Evolutionary conservation across 768 basidiomycete species (phyloP).

Genomic region (Boletales sp.): DNA sequence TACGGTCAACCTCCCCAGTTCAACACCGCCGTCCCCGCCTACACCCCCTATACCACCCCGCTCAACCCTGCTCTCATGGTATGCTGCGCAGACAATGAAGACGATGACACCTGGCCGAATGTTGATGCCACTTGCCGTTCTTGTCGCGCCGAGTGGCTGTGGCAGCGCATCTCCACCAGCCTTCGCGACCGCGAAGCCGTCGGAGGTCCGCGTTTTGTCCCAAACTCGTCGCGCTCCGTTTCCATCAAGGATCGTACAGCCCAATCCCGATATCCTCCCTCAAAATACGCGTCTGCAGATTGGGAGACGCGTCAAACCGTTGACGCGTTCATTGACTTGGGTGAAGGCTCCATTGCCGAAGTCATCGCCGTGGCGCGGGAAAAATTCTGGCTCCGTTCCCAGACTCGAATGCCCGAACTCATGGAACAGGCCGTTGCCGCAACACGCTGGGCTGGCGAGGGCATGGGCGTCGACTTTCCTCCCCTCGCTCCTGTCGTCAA

Average conservation of each 20-base stretch:
- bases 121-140: slow-evolving; percentile 64
- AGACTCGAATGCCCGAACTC: slow-evolving; percentile 65
- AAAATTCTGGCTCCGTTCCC: slow-evolving; percentile 62
- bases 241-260: slow-evolving; percentile 12
- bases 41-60: slow-evolving; percentile 21
- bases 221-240: slow-evolving; percentile 11
- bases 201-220: slow-evolving; percentile 40
- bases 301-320: slow-evolving; percentile 68
- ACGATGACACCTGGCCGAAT: slow-evolving; percentile 62
- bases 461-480: slow-evolving; percentile 29
- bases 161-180: slow-evolving; percentile 49
- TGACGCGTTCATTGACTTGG: slow-evolving; percentile 70
- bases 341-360: slow-evolving; percentile 62
- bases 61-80: slow-evolving; percentile 34
- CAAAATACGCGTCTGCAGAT: slow-evolving; percentile 38
- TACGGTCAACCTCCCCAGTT: slow-evolving; percentile 21
- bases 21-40: slow-evolving; percentile 21
- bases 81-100: slow-evolving; percentile 66
- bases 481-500: slow-evolving; percentile 16
- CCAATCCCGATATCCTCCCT: slow-evolving; percentile 23
- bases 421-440: slow-evolving; percentile 68
- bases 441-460: slow-evolving; percentile 39
- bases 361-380: slow-evolving; percentile 62
- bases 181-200: slow-evolving; percentile 54
- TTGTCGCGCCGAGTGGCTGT: slow-evolving; percentile 66